Evolutionary conservation across 2,329 filamentous ascomycete species (phyloP), one percentile per base, ranked within the genome.

Genomic region (Fusarium sp.): DNA sequence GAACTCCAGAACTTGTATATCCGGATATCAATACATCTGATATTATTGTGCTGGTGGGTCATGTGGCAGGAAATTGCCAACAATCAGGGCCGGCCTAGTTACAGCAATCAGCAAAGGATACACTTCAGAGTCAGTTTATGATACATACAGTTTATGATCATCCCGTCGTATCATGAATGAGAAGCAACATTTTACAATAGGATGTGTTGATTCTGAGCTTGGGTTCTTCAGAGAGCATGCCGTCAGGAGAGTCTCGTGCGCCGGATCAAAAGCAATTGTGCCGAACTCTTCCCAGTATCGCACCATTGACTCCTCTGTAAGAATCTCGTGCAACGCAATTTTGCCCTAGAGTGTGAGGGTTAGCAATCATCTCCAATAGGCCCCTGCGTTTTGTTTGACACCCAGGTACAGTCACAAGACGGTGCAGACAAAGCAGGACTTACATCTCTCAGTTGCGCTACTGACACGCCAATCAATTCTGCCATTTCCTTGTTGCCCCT

Each of bases 231-330:
- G 83, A 13, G 93, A 92, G 78, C 96, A 99, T 71, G 93, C 95
- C 24, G 96, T 99, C 72, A 99, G 84, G 76, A 99, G 93, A 24
- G 95, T 97, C 79, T 99, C 97, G 78, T 98, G 96, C 12, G 89
- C 91, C 61, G 91, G 90, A 77, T 99, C 96, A 80, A 99, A 99
- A 12, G 96, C 97, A 75, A 99, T 98, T 7, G 94, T 95, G 53
- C 95, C 94, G 77, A 99, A 99, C 77, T 99, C 97, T 81, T 99
- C 96, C 96, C 96, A 99, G 77, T 99, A 99, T 75, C 93, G 93
- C 57, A 98, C 96, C 65, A 97, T 88, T 42, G 94, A 97, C 67
- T 97, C 94, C 82, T 99, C 96, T 4, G 94, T 94, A 46, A 99
- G 89, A 69, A 99, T 97, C 79, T 99, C 94, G 78, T 99, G 96